Evolutionary conservation across 208 protist species (phyloP).

Genomic region (Crithidia expoeki): DNA sequence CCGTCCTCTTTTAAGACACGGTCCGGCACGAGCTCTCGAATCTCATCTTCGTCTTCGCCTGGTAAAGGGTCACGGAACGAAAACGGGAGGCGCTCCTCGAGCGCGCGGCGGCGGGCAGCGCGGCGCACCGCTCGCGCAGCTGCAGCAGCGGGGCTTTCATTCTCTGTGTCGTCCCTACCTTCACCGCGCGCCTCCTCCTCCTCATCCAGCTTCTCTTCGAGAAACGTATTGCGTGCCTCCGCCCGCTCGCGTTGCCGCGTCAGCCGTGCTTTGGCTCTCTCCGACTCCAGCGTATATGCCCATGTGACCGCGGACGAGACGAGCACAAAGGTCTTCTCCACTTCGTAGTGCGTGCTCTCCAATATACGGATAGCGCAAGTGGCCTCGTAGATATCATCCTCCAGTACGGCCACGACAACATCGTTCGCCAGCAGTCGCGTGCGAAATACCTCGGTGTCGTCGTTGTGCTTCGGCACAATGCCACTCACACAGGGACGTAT

Average conservation of each 20-base stretch:
- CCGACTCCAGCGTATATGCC: slow-evolving; percentile 70
- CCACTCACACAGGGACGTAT: slow-evolving; percentile 51
- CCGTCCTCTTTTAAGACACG: slow-evolving; percentile 88
- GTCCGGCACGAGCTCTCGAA: slow-evolving; percentile 57
- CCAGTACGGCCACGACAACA: slow-evolving; percentile 84
- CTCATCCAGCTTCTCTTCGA: slow-evolving; percentile 51
- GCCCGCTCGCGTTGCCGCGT: slow-evolving; percentile 47
- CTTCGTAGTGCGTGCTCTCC: slow-evolving; percentile 80
- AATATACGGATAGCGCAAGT: slow-evolving; percentile 86
- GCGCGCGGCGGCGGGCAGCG: slow-evolving; percentile 15
- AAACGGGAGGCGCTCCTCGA: slow-evolving; percentile 25
- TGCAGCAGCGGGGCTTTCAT: slow-evolving; percentile 18
- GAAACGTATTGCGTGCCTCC: slow-evolving; percentile 41
- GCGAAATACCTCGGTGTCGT: slow-evolving; percentile 66
- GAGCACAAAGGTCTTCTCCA: slow-evolving; percentile 93
- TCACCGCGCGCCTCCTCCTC: slow-evolving; percentile 16
- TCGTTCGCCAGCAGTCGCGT: slow-evolving; percentile 73
- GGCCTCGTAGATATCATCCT: slow-evolving; percentile 82
- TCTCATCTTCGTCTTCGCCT: slow-evolving; percentile 47
- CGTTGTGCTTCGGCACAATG: slow-evolving; percentile 73
- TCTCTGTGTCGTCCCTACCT: slow-evolving; percentile 26
- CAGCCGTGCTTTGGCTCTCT: slow-evolving; percentile 44
- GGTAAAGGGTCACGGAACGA: slow-evolving; percentile 32
- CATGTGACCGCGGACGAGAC: slow-evolving; percentile 88
- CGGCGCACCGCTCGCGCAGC: slow-evolving; percentile 22